Evolutionary conservation across 257 asterid species (phyloP).

Genomic region (Fraxinus cuspidata): DNA sequence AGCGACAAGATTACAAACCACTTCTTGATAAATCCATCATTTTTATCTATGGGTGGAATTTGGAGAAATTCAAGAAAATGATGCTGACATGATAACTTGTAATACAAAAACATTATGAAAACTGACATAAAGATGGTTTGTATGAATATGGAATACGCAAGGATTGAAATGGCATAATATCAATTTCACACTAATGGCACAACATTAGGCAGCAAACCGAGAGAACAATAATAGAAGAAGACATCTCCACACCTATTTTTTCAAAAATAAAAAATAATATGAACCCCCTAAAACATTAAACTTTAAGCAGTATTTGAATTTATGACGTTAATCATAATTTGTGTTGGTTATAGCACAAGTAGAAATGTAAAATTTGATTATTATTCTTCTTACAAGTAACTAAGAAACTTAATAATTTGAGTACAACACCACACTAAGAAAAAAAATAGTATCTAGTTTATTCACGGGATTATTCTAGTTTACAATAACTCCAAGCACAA

Average conservation of each 20-base stretch:
- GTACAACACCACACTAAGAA: too few relatives aligned
- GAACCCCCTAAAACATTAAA: too few relatives aligned
- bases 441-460: background rate
- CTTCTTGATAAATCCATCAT: constrained; percentile 19
- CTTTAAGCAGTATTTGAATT: too few relatives aligned
- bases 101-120: constrained; percentile 24
- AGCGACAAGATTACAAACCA: background rate
- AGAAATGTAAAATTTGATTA: too few relatives aligned
- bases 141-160: background rate
- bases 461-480: background rate
- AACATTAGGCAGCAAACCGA: too few relatives aligned
- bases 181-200: too few relatives aligned
- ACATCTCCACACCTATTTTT: too few relatives aligned
- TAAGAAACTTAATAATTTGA: too few relatives aligned
- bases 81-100: constrained; percentile 37
- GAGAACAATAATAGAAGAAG: too few relatives aligned
- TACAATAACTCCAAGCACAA: background rate
- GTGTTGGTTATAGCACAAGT: background rate
- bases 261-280: too few relatives aligned
- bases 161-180: constrained; percentile 28
- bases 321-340: background rate
- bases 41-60: background rate
- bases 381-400: too few relatives aligned
- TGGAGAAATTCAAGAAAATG: background rate
- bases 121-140: constrained; percentile 43